phyloP scores from a whole-genome alignment of 495 filamentous ascomycete genomes.

The Monascus purpureus region DNA sequence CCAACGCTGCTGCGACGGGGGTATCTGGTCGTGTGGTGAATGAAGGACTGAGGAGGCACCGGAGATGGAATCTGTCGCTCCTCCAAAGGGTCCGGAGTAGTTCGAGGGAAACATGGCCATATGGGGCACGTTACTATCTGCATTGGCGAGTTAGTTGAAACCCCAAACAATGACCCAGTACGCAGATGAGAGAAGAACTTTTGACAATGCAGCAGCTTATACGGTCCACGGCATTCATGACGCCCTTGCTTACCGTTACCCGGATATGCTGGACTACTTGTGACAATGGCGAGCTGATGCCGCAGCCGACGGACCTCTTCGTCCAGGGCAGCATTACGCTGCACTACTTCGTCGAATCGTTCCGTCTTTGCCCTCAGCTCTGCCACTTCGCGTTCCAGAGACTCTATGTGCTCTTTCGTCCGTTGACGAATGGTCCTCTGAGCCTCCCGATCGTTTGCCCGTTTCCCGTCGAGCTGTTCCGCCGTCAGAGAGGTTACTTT shows the following conservation, averaged over 20 bases:
- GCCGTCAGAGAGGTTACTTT: conserved; percentile 44
- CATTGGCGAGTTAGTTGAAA: too few relatives aligned
- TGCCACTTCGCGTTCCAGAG: conserved; percentile 33
- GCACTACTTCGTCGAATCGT: conserved; percentile 32
- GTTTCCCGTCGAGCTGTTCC: conserved; percentile 48
- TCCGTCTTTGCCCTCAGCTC: conserved; percentile 35
- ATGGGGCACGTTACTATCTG: too few relatives aligned
- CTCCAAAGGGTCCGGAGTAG: conserved; percentile 6
- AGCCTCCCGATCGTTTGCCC: conserved; percentile 50
- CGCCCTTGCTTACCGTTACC: background rate
- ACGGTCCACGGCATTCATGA: too few relatives aligned
- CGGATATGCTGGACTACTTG: conserved; percentile 7
- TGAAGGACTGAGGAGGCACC: conserved; percentile 10
- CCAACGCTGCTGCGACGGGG: conserved; percentile 10
- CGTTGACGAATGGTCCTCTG: conserved; percentile 48
- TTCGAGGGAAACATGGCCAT: conserved; percentile 10
- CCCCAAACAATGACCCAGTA: background rate
- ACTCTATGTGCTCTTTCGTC: conserved; percentile 45
- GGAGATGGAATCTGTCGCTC: conserved; percentile 7
- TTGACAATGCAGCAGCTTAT: too few relatives aligned
- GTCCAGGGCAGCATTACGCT: conserved; percentile 40
- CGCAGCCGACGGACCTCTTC: conserved; percentile 33
- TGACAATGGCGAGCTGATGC: conserved; percentile 20
- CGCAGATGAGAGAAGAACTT: too few relatives aligned
- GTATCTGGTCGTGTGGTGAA: conserved; percentile 7